Evolutionary conservation across 129 eudicot genomes (phyloP).

Genomic region (Scalesia atractyloides): DNA sequence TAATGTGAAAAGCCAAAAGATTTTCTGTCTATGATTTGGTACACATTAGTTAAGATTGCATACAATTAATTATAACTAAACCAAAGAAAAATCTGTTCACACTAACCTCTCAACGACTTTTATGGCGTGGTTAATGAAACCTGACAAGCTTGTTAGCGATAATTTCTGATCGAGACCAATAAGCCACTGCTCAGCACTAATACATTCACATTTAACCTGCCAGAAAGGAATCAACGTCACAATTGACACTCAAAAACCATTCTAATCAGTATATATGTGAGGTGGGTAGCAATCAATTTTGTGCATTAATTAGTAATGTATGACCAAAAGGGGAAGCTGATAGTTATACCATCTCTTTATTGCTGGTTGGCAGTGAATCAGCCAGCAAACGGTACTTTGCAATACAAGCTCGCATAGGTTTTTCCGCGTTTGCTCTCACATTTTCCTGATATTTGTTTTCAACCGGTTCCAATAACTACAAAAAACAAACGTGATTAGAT

Average conservation of each 20-base stretch:
- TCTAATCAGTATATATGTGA: neutral
- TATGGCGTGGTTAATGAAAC: neutral
- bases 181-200: neutral
- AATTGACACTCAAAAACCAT: no score
- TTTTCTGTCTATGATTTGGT: neutral
- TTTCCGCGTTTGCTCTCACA: slow-evolving; percentile 52
- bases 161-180: neutral
- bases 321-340: neutral
- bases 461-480: slow-evolving; percentile 69
- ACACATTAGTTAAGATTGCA: no score
- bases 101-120: neutral
- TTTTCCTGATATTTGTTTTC: slow-evolving; percentile 75
- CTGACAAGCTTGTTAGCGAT: neutral
- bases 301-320: neutral
- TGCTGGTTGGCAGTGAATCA: slow-evolving; percentile 47
- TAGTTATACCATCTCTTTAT: slow-evolving; percentile 55
- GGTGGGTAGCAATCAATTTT: neutral
- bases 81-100: no score
- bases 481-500: slow-evolving; percentile 13
- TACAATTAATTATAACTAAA: no score
- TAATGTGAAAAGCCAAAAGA: neutral
- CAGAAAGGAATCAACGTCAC: neutral
- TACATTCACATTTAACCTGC: neutral
- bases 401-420: slow-evolving; percentile 40
- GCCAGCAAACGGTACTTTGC: slow-evolving; percentile 44